A percentile compares a stretch with the other conserved stretches of the same genome.
Evolutionary conservation across 345 rosid species (phyloP).

Genomic region (Rhodamnia argentea): DNA sequence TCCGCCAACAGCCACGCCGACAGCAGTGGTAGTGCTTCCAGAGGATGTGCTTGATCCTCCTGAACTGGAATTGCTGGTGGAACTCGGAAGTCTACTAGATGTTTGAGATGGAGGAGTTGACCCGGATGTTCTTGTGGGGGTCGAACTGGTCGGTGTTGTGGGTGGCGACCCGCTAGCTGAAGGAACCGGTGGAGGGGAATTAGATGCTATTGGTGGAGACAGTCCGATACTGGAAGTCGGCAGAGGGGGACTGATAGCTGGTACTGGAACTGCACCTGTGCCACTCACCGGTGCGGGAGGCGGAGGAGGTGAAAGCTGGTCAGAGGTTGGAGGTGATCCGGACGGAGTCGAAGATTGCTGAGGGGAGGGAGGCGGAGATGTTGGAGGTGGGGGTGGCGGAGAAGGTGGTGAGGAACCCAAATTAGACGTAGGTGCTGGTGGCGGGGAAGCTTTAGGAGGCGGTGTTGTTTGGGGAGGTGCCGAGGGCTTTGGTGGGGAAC

Average conservation of each 20-base stretch:
- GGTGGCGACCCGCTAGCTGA: background rate
- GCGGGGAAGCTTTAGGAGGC: conserved; percentile 6
- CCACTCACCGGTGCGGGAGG: background rate
- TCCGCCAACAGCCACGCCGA: conserved; percentile 36
- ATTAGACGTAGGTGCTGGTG: conserved; percentile 9
- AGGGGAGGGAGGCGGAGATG: conserved; percentile 13
- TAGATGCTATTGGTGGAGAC: conserved; percentile 12
- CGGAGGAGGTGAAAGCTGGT: conserved; percentile 12
- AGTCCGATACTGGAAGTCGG: conserved; percentile 10
- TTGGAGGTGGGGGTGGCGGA: background rate
- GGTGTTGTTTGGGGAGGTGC: background rate
- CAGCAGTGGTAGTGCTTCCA: background rate
- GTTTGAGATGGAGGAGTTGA: background rate
- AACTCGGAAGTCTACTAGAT: background rate
- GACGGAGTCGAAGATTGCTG: background rate
- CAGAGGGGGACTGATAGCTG: background rate
- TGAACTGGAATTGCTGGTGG: conserved; percentile 12
- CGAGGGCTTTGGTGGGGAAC: background rate
- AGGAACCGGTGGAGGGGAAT: conserved; percentile 7
- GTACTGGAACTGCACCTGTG: conserved; percentile 2
- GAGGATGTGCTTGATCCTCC: conserved; percentile 8
- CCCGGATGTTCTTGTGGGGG: background rate
- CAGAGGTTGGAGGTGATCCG: background rate
- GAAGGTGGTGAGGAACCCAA: background rate
- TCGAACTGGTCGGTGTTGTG: background rate